Percentiles rank a stretch among this genome's conserved stretches.
phyloP scores from a whole-genome alignment of 225 moss, liverwort and hornwort species.

The Asterella californica region DNA sequence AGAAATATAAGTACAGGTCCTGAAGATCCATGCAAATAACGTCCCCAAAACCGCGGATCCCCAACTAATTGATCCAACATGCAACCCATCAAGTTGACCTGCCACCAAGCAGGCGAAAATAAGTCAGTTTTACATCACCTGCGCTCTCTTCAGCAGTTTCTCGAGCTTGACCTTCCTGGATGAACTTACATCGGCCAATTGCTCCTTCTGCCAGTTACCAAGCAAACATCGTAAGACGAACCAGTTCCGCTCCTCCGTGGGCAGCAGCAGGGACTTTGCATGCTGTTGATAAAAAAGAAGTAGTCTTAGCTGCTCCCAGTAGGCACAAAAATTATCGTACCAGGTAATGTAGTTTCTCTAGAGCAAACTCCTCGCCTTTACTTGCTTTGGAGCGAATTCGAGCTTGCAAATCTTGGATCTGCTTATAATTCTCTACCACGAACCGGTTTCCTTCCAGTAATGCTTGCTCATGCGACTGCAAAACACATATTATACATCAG shows the following conservation, averaged over 20 bases:
- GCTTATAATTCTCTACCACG: constrained; percentile 12
- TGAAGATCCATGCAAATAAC: not conserved
- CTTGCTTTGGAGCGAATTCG: not conserved
- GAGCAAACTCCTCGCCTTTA: not conserved
- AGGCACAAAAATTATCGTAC: constrained; percentile 1
- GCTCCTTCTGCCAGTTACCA: constrained; percentile 22
- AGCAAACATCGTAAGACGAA: not conserved
- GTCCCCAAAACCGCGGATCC: not conserved
- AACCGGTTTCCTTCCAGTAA: constrained; percentile 7
- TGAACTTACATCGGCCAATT: not conserved
- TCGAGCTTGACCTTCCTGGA: constrained; percentile 16
- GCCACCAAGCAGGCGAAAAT: not conserved
- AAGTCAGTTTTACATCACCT: constrained; percentile 13
- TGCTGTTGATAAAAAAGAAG: not conserved
- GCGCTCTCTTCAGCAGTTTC: not conserved
- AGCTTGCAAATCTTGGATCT: constrained; percentile 15
- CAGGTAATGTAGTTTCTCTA: constrained; percentile 24
- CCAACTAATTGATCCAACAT: not conserved
- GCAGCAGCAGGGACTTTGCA: not conserved
- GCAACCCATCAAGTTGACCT: not conserved
- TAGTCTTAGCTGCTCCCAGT: not conserved
- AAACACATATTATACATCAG: not conserved
- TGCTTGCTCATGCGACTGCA: constrained; percentile 19
- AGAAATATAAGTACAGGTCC: not conserved
- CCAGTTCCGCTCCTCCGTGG: not conserved